phyloP scores from a whole-genome alignment of 176 grass and related monocot genomes.

The Cenchrus americanus region DNA sequence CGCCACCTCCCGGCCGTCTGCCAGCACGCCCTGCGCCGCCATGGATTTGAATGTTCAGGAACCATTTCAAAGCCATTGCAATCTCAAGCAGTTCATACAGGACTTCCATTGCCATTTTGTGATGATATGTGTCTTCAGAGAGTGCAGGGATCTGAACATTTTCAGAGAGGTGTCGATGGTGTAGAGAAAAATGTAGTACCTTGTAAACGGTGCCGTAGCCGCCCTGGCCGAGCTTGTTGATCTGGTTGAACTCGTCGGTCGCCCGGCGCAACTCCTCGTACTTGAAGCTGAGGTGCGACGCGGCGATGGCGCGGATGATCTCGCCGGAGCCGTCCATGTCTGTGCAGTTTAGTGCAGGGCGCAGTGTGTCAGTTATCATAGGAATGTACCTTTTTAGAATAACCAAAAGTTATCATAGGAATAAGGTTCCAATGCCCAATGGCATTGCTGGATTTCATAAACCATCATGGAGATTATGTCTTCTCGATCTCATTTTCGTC shows the following conservation, averaged over 20 bases:
- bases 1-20: conserved; percentile 73
- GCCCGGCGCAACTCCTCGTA: conserved; percentile 68
- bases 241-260: conserved; percentile 69
- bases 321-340: conserved; percentile 61
- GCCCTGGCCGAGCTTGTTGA: conserved; percentile 80
- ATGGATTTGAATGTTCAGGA: conserved; percentile 1
- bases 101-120: not conserved
- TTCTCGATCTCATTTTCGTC: conserved; percentile 44
- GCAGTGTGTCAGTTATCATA: not conserved
- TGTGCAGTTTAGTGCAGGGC: not conserved
- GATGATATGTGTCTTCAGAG: not conserved
- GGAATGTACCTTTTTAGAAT: too few species aligned
- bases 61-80: not conserved
- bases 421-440: not conserved
- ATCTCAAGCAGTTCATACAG: not conserved
- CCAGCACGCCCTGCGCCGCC: conserved; percentile 55
- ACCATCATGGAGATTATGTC: conserved; percentile 51
- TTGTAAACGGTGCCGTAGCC: conserved; percentile 84
- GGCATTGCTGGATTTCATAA: not conserved
- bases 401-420: too few species aligned
- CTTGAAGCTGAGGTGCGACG: conserved; percentile 66
- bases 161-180: not conserved
- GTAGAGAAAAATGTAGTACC: conserved; percentile 34
- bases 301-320: conserved; percentile 63
- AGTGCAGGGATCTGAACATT: not conserved